Percentiles rank a stretch among this genome's conserved stretches.
phyloP scores from a whole-genome alignment of 1,284 basidiomycete genomes.

The Porodaedalea pini region DNA sequence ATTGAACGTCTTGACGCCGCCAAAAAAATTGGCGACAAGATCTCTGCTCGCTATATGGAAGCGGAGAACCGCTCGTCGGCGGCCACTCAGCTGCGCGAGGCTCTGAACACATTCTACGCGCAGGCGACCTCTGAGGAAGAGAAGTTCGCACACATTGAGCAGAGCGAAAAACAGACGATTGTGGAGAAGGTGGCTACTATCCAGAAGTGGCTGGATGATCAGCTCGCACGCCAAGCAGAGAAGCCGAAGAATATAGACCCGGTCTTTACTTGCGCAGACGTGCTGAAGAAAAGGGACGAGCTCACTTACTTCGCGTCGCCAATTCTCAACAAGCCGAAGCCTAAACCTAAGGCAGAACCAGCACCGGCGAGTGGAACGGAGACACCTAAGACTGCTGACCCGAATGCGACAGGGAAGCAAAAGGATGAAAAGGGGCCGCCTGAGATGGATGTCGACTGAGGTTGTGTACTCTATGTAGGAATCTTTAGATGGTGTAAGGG shows the following conservation, averaged over 20 bases:
- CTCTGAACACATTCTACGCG: constrained; percentile 77
- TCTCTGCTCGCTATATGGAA: constrained; percentile 79
- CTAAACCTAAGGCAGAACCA: constrained; percentile 63
- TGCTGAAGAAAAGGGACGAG: constrained; percentile 86
- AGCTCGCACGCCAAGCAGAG: constrained; percentile 81
- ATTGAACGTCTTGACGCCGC: constrained; percentile 75
- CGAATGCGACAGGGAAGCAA: constrained; percentile 38
- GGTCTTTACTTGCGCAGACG: constrained; percentile 74
- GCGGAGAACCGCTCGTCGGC: constrained; percentile 73
- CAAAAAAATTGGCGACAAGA: constrained; percentile 80
- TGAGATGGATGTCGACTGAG: constrained; percentile 79
- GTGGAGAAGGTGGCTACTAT: constrained; percentile 78
- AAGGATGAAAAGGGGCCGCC: constrained; percentile 46
- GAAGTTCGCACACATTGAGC: constrained; percentile 82
- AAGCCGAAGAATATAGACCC: constrained; percentile 84
- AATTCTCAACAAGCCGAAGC: constrained; percentile 86
- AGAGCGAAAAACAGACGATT: constrained; percentile 80
- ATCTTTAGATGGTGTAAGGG: neutral
- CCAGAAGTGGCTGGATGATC: constrained; percentile 93
- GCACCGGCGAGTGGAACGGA: constrained; percentile 49
- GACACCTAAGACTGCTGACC: constrained; percentile 63
- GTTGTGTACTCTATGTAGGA: no score
- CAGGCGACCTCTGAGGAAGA: constrained; percentile 82
- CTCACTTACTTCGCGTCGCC: constrained; percentile 80
- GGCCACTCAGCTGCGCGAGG: constrained; percentile 75